A percentile compares a stretch with the other conserved stretches of the same genome.
Evolutionary conservation across 805 yeast species (phyloP).

Genomic region (Peterozyma toletana): DNA sequence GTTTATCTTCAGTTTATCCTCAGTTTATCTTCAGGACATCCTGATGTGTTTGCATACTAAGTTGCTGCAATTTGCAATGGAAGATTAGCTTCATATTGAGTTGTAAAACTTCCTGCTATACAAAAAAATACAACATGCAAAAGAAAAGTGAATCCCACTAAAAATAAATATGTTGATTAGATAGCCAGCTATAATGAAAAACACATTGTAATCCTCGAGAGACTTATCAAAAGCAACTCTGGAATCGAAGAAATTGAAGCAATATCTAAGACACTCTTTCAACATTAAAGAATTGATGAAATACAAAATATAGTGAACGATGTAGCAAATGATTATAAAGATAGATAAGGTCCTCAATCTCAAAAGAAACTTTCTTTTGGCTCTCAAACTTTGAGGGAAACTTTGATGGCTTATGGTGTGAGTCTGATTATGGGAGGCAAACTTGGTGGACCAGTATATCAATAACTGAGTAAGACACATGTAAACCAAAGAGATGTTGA

Average conservation of each 20-base stretch:
- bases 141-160: background rate
- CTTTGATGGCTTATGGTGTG: background rate
- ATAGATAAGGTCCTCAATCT: background rate
- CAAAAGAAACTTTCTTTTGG: background rate
- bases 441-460: background rate
- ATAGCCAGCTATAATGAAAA: background rate
- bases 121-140: background rate
- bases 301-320: background rate
- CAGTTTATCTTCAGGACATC: too few relatives aligned
- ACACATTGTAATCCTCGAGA: background rate
- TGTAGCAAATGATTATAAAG: background rate
- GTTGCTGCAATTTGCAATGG: too few relatives aligned
- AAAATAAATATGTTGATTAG: background rate
- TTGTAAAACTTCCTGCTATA: background rate
- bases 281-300: background rate
- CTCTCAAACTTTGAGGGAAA: background rate
- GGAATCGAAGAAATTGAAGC: background rate
- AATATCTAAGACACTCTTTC: background rate
- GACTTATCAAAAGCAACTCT: background rate
- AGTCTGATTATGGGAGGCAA: background rate
- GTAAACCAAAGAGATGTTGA: background rate
- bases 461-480: background rate
- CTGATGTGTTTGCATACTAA: too few relatives aligned
- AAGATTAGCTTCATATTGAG: too few relatives aligned
- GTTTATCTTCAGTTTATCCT: too few relatives aligned